Evolutionary conservation across 2,329 filamentous ascomycete genomes (phyloP), one percentile per base, ranked within the genome.

Genomic region (Nemania abortiva): DNA sequence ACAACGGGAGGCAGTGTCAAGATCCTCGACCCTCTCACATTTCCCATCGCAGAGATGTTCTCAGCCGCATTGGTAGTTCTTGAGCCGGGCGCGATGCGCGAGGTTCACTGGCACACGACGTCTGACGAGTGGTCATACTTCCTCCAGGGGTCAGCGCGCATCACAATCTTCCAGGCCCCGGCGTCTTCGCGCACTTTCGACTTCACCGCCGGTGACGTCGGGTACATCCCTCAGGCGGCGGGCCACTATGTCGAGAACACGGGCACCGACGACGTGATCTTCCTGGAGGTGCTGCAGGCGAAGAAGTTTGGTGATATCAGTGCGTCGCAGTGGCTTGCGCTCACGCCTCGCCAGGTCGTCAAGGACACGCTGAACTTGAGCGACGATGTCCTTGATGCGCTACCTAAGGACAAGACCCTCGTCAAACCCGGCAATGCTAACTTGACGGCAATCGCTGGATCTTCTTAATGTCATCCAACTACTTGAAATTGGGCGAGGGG

Each of bases 171-270:
- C 78, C 73, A 80, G 24, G 87, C 87, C 0, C 85, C 87, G 0
- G 77, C 79, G 3, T 77, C 82, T 1, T 82, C 84, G 1, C 82
- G 84, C 55, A 89, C 87, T 0, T 90, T 89, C 66, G 87, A 89
- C 78, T 89, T 87, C 77, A 83, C 83, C 6, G 86, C 86, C 22
- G 87, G 88, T 18, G 87, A 89, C 68, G 87, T 89, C 0, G 88
- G 87, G 0, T 89, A 89, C 68, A 85, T 90, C 11, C 86, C 87
- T 1, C 82, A 84, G 10, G 81, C 83, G 0, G 82, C 83, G 47
- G 84, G 85, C 0, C 89, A 90, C 75, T 90, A 89, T 70, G 80
- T 90, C 20, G 87, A 90, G 79, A 90, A 90, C 74, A 88, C 84
- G 0, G 88, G 87, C 20, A 84, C 81, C 10, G 85, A 86, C 67